Percentiles rank a stretch among this genome's conserved stretches.
Conservation (phyloP, 2,329 filamentous ascomycete species). For the Drechslera avenae region DNA sequence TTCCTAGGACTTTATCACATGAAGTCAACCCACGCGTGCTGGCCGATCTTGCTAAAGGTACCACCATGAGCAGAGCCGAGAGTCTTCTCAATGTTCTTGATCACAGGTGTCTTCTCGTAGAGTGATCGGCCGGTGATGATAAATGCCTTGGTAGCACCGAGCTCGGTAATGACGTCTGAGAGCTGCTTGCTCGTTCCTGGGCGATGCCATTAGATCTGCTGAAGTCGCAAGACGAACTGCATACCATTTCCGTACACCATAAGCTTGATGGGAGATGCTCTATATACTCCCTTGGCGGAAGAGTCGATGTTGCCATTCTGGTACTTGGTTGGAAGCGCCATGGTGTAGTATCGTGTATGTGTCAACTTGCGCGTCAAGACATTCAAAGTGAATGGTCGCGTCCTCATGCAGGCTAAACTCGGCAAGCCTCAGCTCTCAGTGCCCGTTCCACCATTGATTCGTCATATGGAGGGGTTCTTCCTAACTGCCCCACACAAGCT, state of each 20-base stretch:
- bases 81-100: conserved; percentile 58
- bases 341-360: conserved; percentile 10
- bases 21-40: conserved; percentile 56
- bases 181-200: conserved; percentile 43
- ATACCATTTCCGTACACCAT: conserved; percentile 46
- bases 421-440: conserved; percentile 11
- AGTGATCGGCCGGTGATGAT: conserved; percentile 62
- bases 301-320: conserved; percentile 45
- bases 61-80: conserved; percentile 57
- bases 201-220: conserved; percentile 1
- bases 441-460: conserved; percentile 23
- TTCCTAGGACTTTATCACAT: neutral
- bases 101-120: conserved; percentile 59
- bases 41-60: conserved; percentile 61
- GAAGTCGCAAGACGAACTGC: neutral
- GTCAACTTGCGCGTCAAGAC: conserved; percentile 3
- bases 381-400: conserved; percentile 7
- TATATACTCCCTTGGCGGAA: conserved; percentile 40
- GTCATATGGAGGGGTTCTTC: conserved; percentile 38
- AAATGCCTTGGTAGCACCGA: conserved; percentile 57
- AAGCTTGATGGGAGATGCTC: conserved; percentile 45
- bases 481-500: conserved; percentile 36
- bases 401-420: conserved; percentile 10
- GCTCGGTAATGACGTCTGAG: conserved; percentile 37
- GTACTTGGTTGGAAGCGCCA: conserved; percentile 43